Base-by-base conservation (phyloP, 2,329 filamentous ascomycete species). In the Thielaviopsis populi region DNA sequence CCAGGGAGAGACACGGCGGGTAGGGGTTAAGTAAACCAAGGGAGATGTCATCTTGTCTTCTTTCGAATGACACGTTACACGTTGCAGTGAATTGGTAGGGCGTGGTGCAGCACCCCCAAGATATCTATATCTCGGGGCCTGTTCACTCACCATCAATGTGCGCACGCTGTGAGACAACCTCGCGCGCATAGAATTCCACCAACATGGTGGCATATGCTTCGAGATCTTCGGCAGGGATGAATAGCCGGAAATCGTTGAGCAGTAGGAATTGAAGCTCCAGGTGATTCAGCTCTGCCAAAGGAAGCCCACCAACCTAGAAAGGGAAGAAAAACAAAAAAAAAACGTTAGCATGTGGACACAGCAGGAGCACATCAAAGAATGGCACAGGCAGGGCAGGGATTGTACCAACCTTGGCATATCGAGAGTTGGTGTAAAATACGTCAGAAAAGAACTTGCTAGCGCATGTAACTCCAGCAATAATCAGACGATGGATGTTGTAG, bases 361-460 rank as follows among this genome's bases (percentile, higher is more conserved):
- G 41, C 15, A 17, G 7, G 33, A 15, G 13, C 10, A 33, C 10
- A 17, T n/a, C 6, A 53, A n/a, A n/a, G n/a, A n/a, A n/a, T 7
- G 17, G 19, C 0, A 5, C 37, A 27, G 27, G 46, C 17, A 43
- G 33, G 27, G 46, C 17, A 43, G 33, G 37, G 41, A 65, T 56
- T 7, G 33, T 37, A 76, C 79, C 68, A 80, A 96, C 94, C 88
- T 97, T 99, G 66, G 94, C 94, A 74, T 99, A 99, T 84, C 94
- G 84, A 63, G 94, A 97, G 75, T 99, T 99, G 10, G 94, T 99
- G 73, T 97, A 99, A 71, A 99, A 99, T 48, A 97, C 92, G 75
- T 99, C 83, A 4, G 92, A 97, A 75, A 99, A 99, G 80, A 97
- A 99, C 75, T 99, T 99, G 82, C 92, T 97, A 4, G 94, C 91